These are phyloP conservation scores for Beauveria sp. DNA, from an alignment of 2,329 filamentous ascomycete genomes.

Conservation along the genomic window DNA sequence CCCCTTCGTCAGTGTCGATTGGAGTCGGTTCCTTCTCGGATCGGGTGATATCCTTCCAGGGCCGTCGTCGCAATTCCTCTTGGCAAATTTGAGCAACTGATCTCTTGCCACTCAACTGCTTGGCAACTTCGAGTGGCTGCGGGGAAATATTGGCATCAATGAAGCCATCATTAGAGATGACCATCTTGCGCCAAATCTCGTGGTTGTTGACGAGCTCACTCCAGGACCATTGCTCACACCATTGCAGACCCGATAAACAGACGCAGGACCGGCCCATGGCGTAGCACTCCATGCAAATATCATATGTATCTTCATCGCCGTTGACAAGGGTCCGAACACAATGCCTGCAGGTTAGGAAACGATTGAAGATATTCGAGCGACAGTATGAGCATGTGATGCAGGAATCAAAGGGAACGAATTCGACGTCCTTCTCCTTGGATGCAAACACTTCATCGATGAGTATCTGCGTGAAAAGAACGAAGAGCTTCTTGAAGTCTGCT, in stretches of 20 bases:
- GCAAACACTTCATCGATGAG: constrained; percentile 82
- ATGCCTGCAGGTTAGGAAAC: constrained; percentile 84
- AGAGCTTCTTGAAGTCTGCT: constrained; percentile 74
- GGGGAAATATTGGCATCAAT: constrained; percentile 60
- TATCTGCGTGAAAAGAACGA: constrained; percentile 69
- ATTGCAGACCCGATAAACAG: constrained; percentile 76
- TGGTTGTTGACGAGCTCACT: constrained; percentile 68
- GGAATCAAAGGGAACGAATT: constrained; percentile 76
- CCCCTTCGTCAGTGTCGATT: constrained; percentile 45
- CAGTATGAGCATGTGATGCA: constrained; percentile 96
- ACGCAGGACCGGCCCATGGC: constrained; percentile 92
- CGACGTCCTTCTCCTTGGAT: constrained; percentile 60
- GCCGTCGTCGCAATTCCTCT: constrained; percentile 70
- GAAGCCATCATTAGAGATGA: constrained; percentile 65
- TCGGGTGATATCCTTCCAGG: constrained; percentile 75
- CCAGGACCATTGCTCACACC: constrained; percentile 94
- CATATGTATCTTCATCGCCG: constrained; percentile 77
- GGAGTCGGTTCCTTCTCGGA: constrained; percentile 40
- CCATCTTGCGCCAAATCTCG: constrained; percentile 72
- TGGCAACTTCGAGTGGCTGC: constrained; percentile 61
- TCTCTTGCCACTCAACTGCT: constrained; percentile 61
- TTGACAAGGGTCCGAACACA: constrained; percentile 62
- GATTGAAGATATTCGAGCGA: constrained; percentile 92
- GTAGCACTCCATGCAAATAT: constrained; percentile 97
- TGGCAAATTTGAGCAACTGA: constrained; percentile 90